phyloP scores from a whole-genome alignment of 768 basidiomycete species.

The Austroboletus festivus region DNA sequence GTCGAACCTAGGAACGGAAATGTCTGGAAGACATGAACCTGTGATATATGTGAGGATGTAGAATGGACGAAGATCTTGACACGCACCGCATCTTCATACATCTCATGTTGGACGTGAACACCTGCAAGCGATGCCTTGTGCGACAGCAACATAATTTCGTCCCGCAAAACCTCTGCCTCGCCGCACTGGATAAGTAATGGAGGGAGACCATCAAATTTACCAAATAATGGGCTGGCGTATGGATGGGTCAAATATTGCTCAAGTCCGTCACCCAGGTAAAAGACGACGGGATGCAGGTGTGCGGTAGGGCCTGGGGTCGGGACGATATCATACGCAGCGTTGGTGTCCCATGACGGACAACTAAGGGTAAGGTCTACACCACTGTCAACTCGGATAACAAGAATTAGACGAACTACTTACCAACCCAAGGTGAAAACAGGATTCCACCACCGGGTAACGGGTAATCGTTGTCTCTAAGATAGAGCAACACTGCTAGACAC shows the following conservation, averaged over 20 bases:
- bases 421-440: conserved; percentile 94
- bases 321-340: conserved; percentile 81
- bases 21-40: conserved; percentile 91
- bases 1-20: conserved; percentile 75
- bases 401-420: conserved; percentile 44
- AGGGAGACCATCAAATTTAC: conserved; percentile 80
- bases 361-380: conserved; percentile 86
- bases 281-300: conserved; percentile 90
- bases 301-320: conserved; percentile 69
- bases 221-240: conserved; percentile 93
- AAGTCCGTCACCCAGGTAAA: conserved; percentile 83
- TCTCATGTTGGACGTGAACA: conserved; percentile 81
- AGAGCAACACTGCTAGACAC: conserved; percentile 82
- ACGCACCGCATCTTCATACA: conserved; percentile 87
- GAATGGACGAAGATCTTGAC: neutral
- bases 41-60: conserved; percentile 3
- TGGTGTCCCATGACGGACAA: conserved; percentile 97
- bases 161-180: conserved; percentile 92
- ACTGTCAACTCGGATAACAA: conserved; percentile 8
- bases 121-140: conserved; percentile 90
- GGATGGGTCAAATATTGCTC: conserved; percentile 90
- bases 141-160: conserved; percentile 87
- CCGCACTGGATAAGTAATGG: conserved; percentile 90
- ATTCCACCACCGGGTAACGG: conserved; percentile 82
- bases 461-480: conserved; percentile 89